Evolutionary conservation across 2,329 filamentous ascomycete genomes (phyloP).

Genomic region (Pyricularia sp.): DNA sequence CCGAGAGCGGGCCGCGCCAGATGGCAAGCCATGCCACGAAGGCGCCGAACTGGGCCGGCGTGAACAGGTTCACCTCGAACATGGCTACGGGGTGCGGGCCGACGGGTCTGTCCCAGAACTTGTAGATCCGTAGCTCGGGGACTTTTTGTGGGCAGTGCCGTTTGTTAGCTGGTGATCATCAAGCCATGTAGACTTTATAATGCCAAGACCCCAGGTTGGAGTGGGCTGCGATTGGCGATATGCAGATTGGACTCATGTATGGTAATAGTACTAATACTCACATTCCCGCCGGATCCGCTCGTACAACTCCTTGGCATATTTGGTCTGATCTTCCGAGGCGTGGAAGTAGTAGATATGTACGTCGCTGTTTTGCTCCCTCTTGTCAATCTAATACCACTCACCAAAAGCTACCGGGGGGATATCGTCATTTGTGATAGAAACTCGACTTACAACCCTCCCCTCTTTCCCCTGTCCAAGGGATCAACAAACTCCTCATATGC

Average conservation of each 20-base stretch:
- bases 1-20: constrained; percentile 71
- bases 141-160: constrained; percentile 36
- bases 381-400: too few species aligned
- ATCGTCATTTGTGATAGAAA: not conserved
- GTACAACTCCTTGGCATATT: constrained; percentile 65
- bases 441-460: constrained; percentile 61
- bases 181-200: not conserved
- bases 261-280: constrained; percentile 28
- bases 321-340: constrained; percentile 48
- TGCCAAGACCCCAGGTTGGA: not conserved
- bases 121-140: constrained; percentile 76
- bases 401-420: not conserved
- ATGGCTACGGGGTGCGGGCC: constrained; percentile 79
- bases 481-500: constrained; percentile 62
- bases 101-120: constrained; percentile 65
- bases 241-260: not conserved
- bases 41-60: constrained; percentile 78
- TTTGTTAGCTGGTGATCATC: not conserved
- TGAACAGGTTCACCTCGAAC: constrained; percentile 89
- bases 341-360: constrained; percentile 78
- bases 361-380: constrained; percentile 38
- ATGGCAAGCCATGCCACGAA: constrained; percentile 81
- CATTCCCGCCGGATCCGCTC: constrained; percentile 74
- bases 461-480: constrained; percentile 54
- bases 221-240: not conserved